Conservation (phyloP, 2,329 filamentous ascomycete species). For the Apiospora phragmitis region DNA sequence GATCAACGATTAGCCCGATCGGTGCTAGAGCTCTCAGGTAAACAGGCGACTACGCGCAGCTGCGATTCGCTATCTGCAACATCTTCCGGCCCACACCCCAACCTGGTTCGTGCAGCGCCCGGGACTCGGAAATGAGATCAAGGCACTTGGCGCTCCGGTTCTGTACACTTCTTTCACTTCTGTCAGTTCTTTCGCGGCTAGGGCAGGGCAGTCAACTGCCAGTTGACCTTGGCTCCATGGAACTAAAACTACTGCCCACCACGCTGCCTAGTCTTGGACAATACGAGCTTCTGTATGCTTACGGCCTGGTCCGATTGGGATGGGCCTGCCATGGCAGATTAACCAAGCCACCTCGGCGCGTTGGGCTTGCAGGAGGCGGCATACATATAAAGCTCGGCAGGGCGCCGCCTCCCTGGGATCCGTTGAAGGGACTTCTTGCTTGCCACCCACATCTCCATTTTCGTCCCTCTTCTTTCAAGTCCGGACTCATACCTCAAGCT, state of each 20-base stretch:
- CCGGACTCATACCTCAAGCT: background rate
- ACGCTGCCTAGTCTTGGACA: background rate
- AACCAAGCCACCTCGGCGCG: background rate
- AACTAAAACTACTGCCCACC: background rate
- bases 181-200: background rate
- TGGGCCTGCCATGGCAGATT: background rate
- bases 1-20: background rate
- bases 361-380: background rate
- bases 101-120: background rate
- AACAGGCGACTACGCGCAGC: background rate
- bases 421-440: background rate
- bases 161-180: background rate
- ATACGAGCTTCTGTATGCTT: background rate
- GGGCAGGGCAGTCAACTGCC: background rate
- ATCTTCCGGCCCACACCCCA: background rate
- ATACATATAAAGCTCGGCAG: slow-evolving; percentile 6
- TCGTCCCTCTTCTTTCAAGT: background rate
- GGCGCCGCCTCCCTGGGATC: background rate
- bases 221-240: background rate
- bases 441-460: background rate
- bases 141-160: background rate
- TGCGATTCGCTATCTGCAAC: background rate
- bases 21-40: background rate
- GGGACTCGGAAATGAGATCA: slow-evolving; percentile 3
- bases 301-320: background rate